Base-by-base conservation (phyloP, 2,329 filamentous ascomycete genomes). In the Zalaria obscura region DNA sequence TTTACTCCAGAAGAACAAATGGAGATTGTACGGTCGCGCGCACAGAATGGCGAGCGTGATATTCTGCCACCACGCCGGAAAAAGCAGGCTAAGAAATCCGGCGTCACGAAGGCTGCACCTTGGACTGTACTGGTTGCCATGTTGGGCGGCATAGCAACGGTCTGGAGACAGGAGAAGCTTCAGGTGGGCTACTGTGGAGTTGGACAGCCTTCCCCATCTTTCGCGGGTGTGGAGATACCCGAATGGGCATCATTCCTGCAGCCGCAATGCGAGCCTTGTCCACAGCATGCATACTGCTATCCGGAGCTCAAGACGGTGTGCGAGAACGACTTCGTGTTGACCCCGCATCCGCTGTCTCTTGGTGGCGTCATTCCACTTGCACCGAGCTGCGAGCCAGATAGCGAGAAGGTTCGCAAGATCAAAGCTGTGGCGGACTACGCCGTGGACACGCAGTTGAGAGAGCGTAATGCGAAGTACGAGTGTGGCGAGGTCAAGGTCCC, bases 111-210 rank as follows among this genome's bases (percentile, higher is more conserved):
- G 44, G 76, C 76, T 0, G 80, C 85, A 10, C 68, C 89, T 2
- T 76, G 77, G 58, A 75, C 87, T 4, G 68, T 95, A 2, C 58
- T 89, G 3, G 57, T 83, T 18, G 78, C 81, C 0, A 63, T 91
- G 6, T 60, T 91, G 5, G 73, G 73, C 28, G 77, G 80, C 1
- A 85, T 93, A 48, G 81, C 72, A 27, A 75, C 75, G 5, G 91
- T 88, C 75, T 98, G 88, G 67, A 73, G 89, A 38, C 85, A 94
- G 57, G 91, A 98, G 62, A 96, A 96, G 69, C 68, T 94, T n/a
- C 82, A 85, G 10, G 85, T 96, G 18, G 91, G 93, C 29, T 98
- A 93, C 57, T 98, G 91, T 57, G 87, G 88, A 8, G 74, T 93
- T 40, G 91, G 67, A 3, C 47, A 83, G 25, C 75, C 79, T 40